These are phyloP conservation scores for Calamus simplicifolius DNA, from an alignment of 176 grass and related monocot species.

Conservation along the genomic window DNA sequence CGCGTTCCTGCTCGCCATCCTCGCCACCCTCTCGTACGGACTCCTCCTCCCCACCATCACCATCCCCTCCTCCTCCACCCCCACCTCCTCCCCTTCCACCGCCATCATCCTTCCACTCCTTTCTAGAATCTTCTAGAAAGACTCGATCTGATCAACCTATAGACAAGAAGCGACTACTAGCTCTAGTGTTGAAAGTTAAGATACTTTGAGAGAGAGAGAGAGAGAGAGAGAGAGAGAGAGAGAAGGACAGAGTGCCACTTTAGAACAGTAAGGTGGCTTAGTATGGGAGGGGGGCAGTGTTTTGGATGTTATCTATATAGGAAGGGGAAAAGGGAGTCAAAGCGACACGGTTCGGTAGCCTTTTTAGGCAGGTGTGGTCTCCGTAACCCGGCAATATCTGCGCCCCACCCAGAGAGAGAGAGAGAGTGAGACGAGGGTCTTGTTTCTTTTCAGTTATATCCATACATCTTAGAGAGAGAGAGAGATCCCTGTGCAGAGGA, in stretches of 20 bases:
- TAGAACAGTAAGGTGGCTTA: no score
- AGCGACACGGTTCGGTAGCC: no score
- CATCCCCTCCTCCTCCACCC: conserved; percentile 11
- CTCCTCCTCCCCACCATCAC: conserved; percentile 7
- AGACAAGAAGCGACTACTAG: no score
- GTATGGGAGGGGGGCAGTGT: no score
- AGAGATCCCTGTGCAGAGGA: not conserved
- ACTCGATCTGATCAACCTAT: not conserved
- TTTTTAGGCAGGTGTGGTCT: no score
- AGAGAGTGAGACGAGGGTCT: not conserved
- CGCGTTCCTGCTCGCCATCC: conserved; percentile 75
- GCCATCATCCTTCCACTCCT: not conserved
- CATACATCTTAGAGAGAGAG: no score
- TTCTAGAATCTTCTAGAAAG: not conserved
- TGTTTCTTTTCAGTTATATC: not conserved
- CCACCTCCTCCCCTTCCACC: conserved; percentile 23
- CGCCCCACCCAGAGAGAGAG: no score
- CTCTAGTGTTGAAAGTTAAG: not conserved
- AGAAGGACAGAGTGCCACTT: not conserved
- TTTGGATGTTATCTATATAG: not conserved
- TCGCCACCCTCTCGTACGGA: conserved; percentile 56
- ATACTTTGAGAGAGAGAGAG: not conserved
- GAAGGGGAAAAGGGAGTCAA: not conserved
- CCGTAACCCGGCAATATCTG: no score
- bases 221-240: not conserved